phyloP scores from a whole-genome alignment of 176 grass and related monocot species.

The Hsuehochloa calcarea region DNA sequence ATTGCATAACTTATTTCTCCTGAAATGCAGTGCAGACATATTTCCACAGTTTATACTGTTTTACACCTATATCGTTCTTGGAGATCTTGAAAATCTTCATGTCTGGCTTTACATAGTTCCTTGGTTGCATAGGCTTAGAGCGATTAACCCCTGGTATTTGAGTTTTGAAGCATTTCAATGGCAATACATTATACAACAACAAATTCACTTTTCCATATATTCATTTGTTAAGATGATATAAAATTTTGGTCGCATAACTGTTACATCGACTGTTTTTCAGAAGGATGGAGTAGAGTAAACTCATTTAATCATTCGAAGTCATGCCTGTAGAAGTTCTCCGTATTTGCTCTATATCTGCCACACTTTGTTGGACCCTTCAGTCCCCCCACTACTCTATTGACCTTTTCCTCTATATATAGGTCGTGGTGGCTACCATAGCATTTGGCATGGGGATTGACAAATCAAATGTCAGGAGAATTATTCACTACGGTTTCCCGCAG shows the following conservation, averaged over 20 bases:
- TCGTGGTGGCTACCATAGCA: constrained; percentile 97
- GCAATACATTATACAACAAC: not conserved
- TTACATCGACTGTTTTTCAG: not conserved
- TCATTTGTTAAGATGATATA: constrained; percentile 6
- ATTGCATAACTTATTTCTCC: not conserved
- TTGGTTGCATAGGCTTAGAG: not conserved
- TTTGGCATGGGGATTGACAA: constrained; percentile 99
- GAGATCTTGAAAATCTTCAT: not conserved
- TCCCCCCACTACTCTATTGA: not conserved
- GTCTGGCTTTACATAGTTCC: not conserved
- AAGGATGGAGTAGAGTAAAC: not conserved
- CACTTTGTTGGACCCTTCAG: constrained; percentile 7
- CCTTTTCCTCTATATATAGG: constrained; percentile 48
- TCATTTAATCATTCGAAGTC: not conserved
- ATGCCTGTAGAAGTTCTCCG: not conserved
- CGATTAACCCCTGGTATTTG: not conserved
- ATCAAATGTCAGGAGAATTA: constrained; percentile 92
- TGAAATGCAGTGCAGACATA: not conserved
- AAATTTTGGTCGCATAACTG: not conserved
- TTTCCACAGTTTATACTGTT: not conserved
- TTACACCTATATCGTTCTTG: not conserved
- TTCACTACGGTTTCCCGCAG: constrained; percentile 95
- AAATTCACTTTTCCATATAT: constrained; percentile 10
- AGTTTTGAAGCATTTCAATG: not conserved
- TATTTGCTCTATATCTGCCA: not conserved